Percentiles rank a stretch among this genome's conserved stretches.
Evolutionary conservation across 2,329 filamentous ascomycete species (phyloP).

Genomic region (Botrytis galanthina): DNA sequence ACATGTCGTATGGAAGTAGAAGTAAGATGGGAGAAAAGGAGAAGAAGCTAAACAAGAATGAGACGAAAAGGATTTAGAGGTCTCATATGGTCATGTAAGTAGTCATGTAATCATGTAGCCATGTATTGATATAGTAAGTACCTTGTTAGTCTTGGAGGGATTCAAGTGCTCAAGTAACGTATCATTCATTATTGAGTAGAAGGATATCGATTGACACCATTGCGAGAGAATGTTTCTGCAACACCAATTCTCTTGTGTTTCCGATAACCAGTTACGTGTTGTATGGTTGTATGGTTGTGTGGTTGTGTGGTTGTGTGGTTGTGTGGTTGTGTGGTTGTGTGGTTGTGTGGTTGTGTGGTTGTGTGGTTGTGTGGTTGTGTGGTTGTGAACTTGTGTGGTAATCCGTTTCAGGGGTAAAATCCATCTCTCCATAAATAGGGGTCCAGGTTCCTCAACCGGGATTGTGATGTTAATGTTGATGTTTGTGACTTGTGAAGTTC

Average conservation of each 20-base stretch:
- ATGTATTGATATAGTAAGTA: not conserved
- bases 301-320: no score
- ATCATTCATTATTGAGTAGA: not conserved
- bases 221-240: not conserved
- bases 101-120: not conserved
- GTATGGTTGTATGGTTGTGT: not conserved
- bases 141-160: not conserved
- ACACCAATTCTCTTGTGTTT: not conserved
- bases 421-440: not conserved
- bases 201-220: not conserved
- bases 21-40: not conserved
- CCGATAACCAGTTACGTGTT: not conserved
- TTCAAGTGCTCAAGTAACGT: not conserved
- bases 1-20: not conserved
- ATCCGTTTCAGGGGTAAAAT: constrained; percentile 11
- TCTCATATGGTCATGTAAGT: not conserved
- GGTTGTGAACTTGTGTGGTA: not conserved
- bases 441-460: not conserved
- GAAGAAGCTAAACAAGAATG: not conserved
- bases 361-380: no score
- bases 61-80: not conserved
- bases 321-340: no score
- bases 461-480: not conserved
- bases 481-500: not conserved
- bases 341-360: not conserved